Percentiles rank a stretch among this genome's conserved stretches.
Conservation (phyloP, 345 rosid genomes). For the Lepidium didymum region DNA sequence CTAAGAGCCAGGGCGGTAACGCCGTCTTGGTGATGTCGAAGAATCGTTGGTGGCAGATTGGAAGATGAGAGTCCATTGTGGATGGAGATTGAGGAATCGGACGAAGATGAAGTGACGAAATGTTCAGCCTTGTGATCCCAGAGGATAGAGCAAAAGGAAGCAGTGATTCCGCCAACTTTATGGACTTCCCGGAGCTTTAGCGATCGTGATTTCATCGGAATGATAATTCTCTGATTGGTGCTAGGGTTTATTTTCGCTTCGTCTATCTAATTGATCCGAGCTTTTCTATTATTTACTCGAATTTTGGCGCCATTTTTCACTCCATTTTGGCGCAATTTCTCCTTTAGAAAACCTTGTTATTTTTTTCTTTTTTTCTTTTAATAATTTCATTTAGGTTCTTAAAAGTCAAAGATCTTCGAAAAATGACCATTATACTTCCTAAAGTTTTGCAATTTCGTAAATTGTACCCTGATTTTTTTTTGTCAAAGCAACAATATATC, state of each 20-base stretch:
- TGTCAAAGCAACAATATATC: too few species aligned
- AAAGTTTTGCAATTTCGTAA: too few species aligned
- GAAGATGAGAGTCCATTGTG: constrained; percentile 71
- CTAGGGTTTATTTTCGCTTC: neutral
- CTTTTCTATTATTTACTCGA: neutral
- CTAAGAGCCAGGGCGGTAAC: constrained; percentile 82
- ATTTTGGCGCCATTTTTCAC: neutral
- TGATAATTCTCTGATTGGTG: neutral
- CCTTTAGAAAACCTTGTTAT: too few species aligned
- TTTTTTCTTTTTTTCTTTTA: too few species aligned
- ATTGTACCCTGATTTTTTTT: too few species aligned
- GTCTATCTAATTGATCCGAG: neutral
- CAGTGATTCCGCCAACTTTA: constrained; percentile 35
- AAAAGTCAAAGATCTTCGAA: too few species aligned
- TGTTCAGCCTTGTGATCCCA: constrained; percentile 82
- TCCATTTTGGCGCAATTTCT: too few species aligned
- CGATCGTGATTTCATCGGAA: constrained; percentile 63
- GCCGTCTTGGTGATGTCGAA: constrained; percentile 94
- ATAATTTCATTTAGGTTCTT: too few species aligned
- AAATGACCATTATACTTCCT: too few species aligned
- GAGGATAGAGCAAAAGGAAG: constrained; percentile 75
- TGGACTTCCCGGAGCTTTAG: constrained; percentile 84
- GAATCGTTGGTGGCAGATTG: constrained; percentile 51
- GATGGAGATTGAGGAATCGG: constrained; percentile 62
- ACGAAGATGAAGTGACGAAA: constrained; percentile 81